Evolutionary conservation across 805 yeast genomes (phyloP).

Genomic region (Candida schatavii): DNA sequence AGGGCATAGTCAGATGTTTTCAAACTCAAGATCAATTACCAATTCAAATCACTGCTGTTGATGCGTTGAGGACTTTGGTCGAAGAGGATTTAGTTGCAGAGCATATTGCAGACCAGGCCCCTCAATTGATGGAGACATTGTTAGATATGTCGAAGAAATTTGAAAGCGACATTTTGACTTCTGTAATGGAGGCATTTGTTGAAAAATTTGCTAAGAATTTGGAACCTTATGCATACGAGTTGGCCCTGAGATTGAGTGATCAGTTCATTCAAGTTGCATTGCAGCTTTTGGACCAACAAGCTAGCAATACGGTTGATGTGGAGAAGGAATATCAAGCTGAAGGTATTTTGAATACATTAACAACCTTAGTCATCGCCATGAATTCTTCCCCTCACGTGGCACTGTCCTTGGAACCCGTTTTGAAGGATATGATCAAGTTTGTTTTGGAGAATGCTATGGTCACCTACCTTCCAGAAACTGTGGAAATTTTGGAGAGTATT

Average conservation of each 20-base stretch:
- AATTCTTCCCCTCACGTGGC: conserved; percentile 38
- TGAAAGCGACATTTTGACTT: conserved; percentile 43
- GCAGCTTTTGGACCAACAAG: conserved; percentile 43
- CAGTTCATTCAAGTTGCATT: conserved; percentile 71
- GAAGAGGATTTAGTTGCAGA: conserved; percentile 45
- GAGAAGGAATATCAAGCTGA: conserved; percentile 45
- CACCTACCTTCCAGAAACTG: conserved; percentile 34
- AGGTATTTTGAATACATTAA: conserved; percentile 40
- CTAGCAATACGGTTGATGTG: conserved; percentile 17
- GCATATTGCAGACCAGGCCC: conserved; percentile 41
- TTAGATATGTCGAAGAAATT: conserved; percentile 43
- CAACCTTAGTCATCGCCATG: conserved; percentile 44
- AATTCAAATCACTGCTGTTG: conserved; percentile 49
- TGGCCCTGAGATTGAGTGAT: conserved; percentile 53
- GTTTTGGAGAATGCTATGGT: conserved; percentile 40
- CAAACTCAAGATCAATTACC: conserved; percentile 45
- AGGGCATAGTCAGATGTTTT: conserved; percentile 39
- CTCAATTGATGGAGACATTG: conserved; percentile 43
- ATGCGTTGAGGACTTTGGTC: conserved; percentile 47
- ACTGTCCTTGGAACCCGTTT: conserved; percentile 28
- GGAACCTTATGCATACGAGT: conserved; percentile 41
- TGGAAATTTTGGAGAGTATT: conserved; percentile 50
- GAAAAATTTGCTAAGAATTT: conserved; percentile 41
- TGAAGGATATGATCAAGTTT: conserved; percentile 32
- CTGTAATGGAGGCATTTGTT: conserved; percentile 45